phyloP scores from a whole-genome alignment of 768 basidiomycete species.

The Crassisporium funariophilum region DNA sequence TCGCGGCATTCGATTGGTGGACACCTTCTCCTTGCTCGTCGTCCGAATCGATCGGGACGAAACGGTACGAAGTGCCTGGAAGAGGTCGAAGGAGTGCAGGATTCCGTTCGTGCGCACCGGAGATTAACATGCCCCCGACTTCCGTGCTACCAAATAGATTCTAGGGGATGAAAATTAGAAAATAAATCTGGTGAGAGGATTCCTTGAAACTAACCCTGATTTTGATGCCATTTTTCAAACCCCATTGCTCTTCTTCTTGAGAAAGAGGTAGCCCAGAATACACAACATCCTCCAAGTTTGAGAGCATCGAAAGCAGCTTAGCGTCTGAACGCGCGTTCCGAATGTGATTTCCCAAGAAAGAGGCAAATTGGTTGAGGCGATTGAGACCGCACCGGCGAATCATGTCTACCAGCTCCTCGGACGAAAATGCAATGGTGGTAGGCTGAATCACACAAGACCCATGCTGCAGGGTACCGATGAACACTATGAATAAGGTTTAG shows the following conservation, averaged over 20 bases:
- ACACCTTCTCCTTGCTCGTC: slow-evolving; percentile 40
- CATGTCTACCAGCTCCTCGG: slow-evolving; percentile 74
- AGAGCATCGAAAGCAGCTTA: slow-evolving; percentile 59
- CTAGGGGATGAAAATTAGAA: slow-evolving; percentile 35
- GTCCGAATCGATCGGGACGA: slow-evolving; percentile 55
- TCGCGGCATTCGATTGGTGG: slow-evolving; percentile 55
- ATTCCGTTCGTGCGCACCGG: slow-evolving; percentile 55
- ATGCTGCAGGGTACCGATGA: slow-evolving; percentile 71
- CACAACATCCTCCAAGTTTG: slow-evolving; percentile 60
- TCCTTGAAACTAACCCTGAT: slow-evolving; percentile 66
- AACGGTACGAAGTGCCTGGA: slow-evolving; percentile 68
- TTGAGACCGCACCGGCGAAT: slow-evolving; percentile 67
- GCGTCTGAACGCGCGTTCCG: slow-evolving; percentile 59
- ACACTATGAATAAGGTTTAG: slow-evolving; percentile 47
- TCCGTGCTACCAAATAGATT: slow-evolving; percentile 85
- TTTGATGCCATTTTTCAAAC: slow-evolving; percentile 61
- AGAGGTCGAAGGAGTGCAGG: slow-evolving; percentile 57
- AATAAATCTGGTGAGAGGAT: slow-evolving; percentile 14
- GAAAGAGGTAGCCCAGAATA: slow-evolving; percentile 68
- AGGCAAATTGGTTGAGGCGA: slow-evolving; percentile 73
- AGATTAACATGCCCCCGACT: slow-evolving; percentile 71
- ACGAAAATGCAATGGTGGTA: slow-evolving; percentile 62
- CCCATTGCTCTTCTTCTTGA: slow-evolving; percentile 73
- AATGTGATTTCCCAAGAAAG: slow-evolving; percentile 68
- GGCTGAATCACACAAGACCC: slow-evolving; percentile 76